Evolutionary conservation across 2,329 filamentous ascomycete genomes (phyloP), one percentile per base, ranked within the genome.

Genomic region (Colletotrichum sp.): DNA sequence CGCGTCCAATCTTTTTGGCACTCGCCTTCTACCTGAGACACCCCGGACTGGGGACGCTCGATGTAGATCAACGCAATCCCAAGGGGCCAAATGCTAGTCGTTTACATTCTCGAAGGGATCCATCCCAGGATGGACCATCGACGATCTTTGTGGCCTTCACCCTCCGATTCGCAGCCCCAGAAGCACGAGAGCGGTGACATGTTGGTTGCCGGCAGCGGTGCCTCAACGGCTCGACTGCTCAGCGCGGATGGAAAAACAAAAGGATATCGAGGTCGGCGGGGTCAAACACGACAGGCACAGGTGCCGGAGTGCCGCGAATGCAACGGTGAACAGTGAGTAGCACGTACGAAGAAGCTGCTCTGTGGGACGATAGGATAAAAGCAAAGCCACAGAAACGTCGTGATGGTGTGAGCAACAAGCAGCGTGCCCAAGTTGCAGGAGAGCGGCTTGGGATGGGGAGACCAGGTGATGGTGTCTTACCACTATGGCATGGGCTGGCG

Each of bases 391-490:
- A 48, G 10, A 69, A 32, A 66, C 10, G 70, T 56, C 28, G 66
- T 48, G 48, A 66, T 43, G n/a, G 52, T 71, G 60, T 73, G 34
- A 43, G 43, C 60, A 15, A 24, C 18, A 10, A 68, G 28, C 36
- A 34, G 21, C 61, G 55, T 62, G 32, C 36, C 28, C 34, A 16
- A 36, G 28, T 61, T 26, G 60, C 69, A 74, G 72, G 36, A 66
- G 34, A 60, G n/a, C 52, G 67, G 32, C 34, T 73, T 56, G 62
- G n/a, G 43, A 55, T 43, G 30, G 28, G 62, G 55, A 73, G 65
- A 65, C 70, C 70, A 76, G 70, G 64, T 76, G 73, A 74, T 74
- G 64, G 65, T 76, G 56, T 70, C 73, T 76, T 64, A 70, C 34
- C 48, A 67, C 55, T n/a, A 64, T 62, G 73, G 62, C 55, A 64